phyloP scores from a whole-genome alignment of 78 protist genomes.

The Dictyostelium intermedium region DNA sequence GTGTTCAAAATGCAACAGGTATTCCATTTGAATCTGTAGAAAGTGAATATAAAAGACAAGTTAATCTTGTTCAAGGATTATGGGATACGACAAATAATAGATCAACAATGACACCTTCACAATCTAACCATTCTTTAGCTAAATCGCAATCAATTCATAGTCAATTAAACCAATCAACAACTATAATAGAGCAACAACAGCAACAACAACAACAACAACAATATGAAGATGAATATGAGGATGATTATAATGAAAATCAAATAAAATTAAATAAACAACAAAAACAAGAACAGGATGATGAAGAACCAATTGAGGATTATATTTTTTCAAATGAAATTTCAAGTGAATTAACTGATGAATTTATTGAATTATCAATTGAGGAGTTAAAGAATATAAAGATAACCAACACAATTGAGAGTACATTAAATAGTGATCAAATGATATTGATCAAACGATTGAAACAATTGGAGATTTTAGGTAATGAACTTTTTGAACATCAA shows the following conservation, averaged over 20 bases:
- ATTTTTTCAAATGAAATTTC: slow-evolving; percentile 1
- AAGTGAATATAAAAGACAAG: background rate
- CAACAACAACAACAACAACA: slow-evolving; percentile 10
- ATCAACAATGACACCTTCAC: background rate
- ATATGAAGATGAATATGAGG: background rate
- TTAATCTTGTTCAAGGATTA: background rate
- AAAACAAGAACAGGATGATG: background rate
- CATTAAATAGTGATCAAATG: background rate
- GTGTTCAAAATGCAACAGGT: slow-evolving; percentile 52
- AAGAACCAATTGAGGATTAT: background rate
- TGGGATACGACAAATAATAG: background rate
- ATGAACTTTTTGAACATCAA: slow-evolving; percentile 2
- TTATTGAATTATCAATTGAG: background rate
- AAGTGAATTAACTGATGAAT: background rate
- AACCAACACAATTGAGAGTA: background rate
- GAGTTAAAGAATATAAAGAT: background rate
- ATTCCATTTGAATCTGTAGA: background rate
- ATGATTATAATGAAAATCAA: background rate
- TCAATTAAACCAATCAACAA: background rate
- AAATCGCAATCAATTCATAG: background rate
- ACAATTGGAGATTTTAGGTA: background rate
- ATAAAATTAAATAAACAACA: background rate
- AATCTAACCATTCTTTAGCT: background rate
- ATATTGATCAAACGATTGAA: background rate
- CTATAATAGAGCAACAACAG: background rate